Evolutionary conservation across 441 rosid genomes (phyloP), one percentile per base, ranked within the genome.

Genomic region (Populus hybrid): DNA sequence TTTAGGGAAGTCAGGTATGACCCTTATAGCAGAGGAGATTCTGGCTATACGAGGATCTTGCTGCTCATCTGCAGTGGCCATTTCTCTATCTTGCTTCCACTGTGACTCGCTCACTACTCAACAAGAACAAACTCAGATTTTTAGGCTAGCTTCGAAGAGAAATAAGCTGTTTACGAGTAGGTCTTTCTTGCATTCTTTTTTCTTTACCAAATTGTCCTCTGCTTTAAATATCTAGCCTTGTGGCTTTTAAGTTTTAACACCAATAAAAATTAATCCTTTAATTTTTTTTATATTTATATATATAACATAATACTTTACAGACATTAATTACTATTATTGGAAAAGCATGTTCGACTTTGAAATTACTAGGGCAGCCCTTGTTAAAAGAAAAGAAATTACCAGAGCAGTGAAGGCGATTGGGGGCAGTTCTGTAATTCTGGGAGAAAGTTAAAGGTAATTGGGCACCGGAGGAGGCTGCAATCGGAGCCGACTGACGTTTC

Each of bases 1-100:
- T 81, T 93, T 95, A 26, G 99, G 99, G 82, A 95, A 95, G 89
- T 92, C 81, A 2, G 95, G 98, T 86, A 95, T 95, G 78, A 93
- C 90, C 69, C 99, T 88, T 75, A 93, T 95, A 38, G 90, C 84
- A 68, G 97, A 86, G 2, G 93, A 77, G 82, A 95, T 93, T 75
- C 88, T 76, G 0, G 85, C 73, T 71, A 93, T 87, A 69, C 98
- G 92, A 73, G 89, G 84, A 85, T 93, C 99, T 79, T 80, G 83
- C 1, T 69, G 86, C 57, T 46, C 20, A 68, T 85, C 88, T 40
- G 82, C 81, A 71, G 88, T 67, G 34, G 90, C 91, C 98, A 90
- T 89, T 77, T 83, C 70, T 65, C 61, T 84, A 64, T 70, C 68
- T 57, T 72, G 69, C 75, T 30, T 61, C 67, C 75, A 70, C 81